phyloP scores from a whole-genome alignment of 345 rosid genomes.

The Lagerstroemia speciosa region DNA sequence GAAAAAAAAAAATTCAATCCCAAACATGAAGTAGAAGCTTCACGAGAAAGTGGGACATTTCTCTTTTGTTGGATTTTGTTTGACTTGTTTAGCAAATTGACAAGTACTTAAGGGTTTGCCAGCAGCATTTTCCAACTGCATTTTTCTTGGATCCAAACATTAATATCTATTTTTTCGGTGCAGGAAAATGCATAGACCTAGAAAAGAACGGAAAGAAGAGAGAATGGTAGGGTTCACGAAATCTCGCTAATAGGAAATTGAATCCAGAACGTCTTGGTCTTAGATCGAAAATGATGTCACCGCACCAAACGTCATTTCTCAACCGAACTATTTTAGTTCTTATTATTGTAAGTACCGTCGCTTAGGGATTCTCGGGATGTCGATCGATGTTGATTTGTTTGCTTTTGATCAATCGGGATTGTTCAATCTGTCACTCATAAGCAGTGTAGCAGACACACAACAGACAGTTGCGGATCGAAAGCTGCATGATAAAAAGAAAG shows the following conservation, averaged over 20 bases:
- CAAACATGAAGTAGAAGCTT: neutral
- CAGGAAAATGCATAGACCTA: too few relatives aligned
- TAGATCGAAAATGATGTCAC: too few relatives aligned
- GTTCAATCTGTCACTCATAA: neutral
- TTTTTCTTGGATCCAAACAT: neutral
- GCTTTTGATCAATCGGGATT: neutral
- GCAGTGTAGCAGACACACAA: neutral
- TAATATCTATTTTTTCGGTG: neutral
- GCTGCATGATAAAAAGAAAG: neutral
- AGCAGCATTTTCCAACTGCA: neutral
- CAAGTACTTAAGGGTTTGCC: neutral
- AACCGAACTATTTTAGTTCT: neutral
- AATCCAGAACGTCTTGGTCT: too few relatives aligned
- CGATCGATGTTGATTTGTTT: neutral
- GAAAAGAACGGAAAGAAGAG: too few relatives aligned
- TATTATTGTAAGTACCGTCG: neutral
- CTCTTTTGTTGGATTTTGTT: neutral
- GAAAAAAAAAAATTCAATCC: too few relatives aligned
- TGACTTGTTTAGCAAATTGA: neutral
- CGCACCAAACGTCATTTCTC: too few relatives aligned
- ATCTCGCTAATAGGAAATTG: too few relatives aligned
- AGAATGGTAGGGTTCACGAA: too few relatives aligned
- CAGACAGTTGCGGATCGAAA: neutral
- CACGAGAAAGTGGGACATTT: neutral
- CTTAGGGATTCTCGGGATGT: neutral